Base-by-base conservation (phyloP, 306 rosid species). In the Vigna nakashimae region DNA sequence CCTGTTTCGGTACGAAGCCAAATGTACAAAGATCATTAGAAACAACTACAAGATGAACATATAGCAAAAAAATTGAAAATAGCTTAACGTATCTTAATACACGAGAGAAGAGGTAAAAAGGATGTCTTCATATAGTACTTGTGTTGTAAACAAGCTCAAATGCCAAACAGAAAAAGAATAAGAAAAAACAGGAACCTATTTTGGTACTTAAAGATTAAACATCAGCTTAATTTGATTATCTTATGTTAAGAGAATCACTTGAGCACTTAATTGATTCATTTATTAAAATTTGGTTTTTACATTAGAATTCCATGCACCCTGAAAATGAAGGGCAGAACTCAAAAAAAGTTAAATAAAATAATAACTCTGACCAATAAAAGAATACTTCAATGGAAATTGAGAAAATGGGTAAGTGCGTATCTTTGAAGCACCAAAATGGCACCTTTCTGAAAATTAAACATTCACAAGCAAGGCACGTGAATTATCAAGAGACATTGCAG, bases 1-100 rank as follows among this genome's bases (percentile, higher is more conserved):
- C 86, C 99, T 96, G 94, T 71, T 42, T 80, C 52, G 65, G 76
- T 67, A 53, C 56, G 65, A 69, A 86, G 60, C 38, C 88, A 80
- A 76, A 68, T 32, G 76, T 50, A 38, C 46, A 76, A 77, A 79
- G 49, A 82, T 82, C 58, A 83, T 73, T 38, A 67, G 18, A 79
- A 40, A 59, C 32, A 78, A 77, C 69, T 51, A 58, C 74, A 36
- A 38, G 32, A 46, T 30, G 24, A 42, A 56, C 59, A 40, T 36
- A 66, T 53, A 58, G 43, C 57, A 79, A 75, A 17, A 67, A 50
- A 55, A 3, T 22, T 62, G 65, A 73, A 77, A 77, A 65, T 69
- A 65, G 62, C 71, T 53, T 65, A 20, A 55, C 28, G 49, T 11
- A 68, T 55, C 48, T 65, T 32, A 69, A 55, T 71, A 55, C 46